Evolutionary conservation across 2,329 filamentous ascomycete genomes (phyloP).

Genomic region (Chrysoporthe austroafricana): DNA sequence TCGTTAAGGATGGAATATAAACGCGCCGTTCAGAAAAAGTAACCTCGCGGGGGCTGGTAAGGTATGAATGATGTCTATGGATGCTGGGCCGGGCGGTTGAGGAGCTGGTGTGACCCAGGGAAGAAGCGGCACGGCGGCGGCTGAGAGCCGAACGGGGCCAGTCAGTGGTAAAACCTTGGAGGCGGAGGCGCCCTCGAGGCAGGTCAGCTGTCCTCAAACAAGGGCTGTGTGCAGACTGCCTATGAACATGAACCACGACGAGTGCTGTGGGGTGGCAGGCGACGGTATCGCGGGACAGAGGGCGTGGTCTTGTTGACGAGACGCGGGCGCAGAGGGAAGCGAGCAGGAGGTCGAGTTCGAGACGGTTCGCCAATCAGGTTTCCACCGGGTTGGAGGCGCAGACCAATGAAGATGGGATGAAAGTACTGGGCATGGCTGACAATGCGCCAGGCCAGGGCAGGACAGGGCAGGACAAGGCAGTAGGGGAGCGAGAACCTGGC

Average conservation of each 20-base stretch:
- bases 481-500: neutral
- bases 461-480: neutral
- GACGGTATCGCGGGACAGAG: slow-evolving; percentile 7
- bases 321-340: slow-evolving; percentile 6
- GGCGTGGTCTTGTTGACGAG: neutral
- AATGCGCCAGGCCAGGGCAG: slow-evolving; percentile 10
- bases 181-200: neutral
- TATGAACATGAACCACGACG: neutral
- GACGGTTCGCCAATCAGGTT: slow-evolving; percentile 27
- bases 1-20: neutral
- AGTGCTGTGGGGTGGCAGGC: neutral
- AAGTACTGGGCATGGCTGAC: slow-evolving; percentile 26
- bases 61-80: slow-evolving; percentile 7
- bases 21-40: neutral
- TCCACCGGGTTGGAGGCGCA: slow-evolving; percentile 20
- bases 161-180: neutral
- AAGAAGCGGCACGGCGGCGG: neutral
- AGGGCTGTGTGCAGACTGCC: neutral
- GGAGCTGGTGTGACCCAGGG: slow-evolving; percentile 13
- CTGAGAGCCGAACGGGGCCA: neutral
- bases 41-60: neutral
- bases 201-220: neutral
- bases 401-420: slow-evolving; percentile 22
- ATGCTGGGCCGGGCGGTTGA: slow-evolving; percentile 7
- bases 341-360: slow-evolving; percentile 8